Evolutionary conservation across 768 basidiomycete species (phyloP).

Genomic region (Zangia roseola): DNA sequence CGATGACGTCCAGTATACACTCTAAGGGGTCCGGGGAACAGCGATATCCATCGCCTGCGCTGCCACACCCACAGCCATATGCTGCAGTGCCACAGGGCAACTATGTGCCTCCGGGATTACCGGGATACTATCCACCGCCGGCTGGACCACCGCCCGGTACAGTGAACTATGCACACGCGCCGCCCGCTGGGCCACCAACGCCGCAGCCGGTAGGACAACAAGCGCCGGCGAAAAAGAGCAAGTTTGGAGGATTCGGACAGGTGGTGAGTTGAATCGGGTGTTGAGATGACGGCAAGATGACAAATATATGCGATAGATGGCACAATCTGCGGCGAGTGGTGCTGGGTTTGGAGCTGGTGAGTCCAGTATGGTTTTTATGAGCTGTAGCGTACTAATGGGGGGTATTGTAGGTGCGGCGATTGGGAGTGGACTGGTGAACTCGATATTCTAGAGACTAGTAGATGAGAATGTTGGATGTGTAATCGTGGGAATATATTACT

Average conservation of each 20-base stretch:
- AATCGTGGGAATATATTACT: constrained; percentile 24
- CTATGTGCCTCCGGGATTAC: constrained; percentile 11
- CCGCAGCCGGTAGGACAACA: constrained; percentile 34
- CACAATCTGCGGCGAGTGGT: constrained; percentile 38
- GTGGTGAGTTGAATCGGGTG: constrained; percentile 27
- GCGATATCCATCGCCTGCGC: constrained; percentile 18
- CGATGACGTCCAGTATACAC: constrained; percentile 7
- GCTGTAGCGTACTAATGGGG: not conserved
- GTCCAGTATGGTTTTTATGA: not conserved
- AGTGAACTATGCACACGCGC: constrained; percentile 12
- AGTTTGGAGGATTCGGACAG: constrained; percentile 40
- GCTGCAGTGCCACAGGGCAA: constrained; percentile 11
- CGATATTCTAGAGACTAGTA: constrained; percentile 40
- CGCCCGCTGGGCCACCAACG: constrained; percentile 38
- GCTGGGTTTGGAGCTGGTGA: constrained; percentile 48
- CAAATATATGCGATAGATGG: constrained; percentile 23
- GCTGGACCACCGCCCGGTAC: constrained; percentile 14
- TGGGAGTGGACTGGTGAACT: constrained; percentile 43
- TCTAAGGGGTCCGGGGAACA: constrained; percentile 10
- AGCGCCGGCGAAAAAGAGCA: constrained; percentile 33
- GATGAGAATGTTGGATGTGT: constrained; percentile 19
- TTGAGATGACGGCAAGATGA: not conserved
- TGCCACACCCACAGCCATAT: constrained; percentile 21
- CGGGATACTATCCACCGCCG: constrained; percentile 12
- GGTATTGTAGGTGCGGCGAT: constrained; percentile 43